These are phyloP conservation scores for Casaregolazyma lundiana DNA, from an alignment of 1,139 yeast genomes.

Conservation along the genomic window DNA sequence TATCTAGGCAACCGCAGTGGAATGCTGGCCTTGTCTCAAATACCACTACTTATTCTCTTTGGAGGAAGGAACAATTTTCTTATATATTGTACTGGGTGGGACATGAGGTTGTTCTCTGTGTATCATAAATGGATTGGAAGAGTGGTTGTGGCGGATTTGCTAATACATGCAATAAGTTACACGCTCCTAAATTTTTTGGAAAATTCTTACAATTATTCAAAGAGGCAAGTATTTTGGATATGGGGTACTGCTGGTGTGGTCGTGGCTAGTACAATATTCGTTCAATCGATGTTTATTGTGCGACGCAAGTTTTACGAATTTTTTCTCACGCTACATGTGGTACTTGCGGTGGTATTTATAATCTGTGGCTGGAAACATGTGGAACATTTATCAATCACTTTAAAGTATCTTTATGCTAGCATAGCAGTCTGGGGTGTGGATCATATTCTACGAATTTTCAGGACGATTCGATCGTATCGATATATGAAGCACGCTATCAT, in stretches of 20 bases:
- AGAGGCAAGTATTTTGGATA: constrained; percentile 29
- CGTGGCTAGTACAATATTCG: constrained; percentile 15
- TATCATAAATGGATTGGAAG: constrained; percentile 61
- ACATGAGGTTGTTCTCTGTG: constrained; percentile 53
- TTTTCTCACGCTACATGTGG: constrained; percentile 42
- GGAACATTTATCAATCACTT: constrained; percentile 27
- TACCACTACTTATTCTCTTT: constrained; percentile 51
- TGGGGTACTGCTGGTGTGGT: constrained; percentile 22
- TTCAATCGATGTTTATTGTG: constrained; percentile 17
- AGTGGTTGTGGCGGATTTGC: constrained; percentile 41
- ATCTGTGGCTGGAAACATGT: constrained; percentile 43
- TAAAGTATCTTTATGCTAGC: constrained; percentile 37
- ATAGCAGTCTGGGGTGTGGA: constrained; percentile 42
- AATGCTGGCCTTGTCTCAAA: constrained; percentile 45
- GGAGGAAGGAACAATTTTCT: constrained; percentile 62
- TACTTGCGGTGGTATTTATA: constrained; percentile 32
- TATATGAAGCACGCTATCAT: constrained; percentile 39
- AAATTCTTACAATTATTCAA: constrained; percentile 20
- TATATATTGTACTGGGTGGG: constrained; percentile 55
- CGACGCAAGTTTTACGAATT: constrained; percentile 19
- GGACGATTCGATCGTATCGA: constrained; percentile 38
- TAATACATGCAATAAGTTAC: constrained; percentile 24
- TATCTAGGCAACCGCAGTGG: constrained; percentile 50
- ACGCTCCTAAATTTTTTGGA: constrained; percentile 13
- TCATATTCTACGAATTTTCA: constrained; percentile 34